Evolutionary conservation across 2,329 filamentous ascomycete genomes (phyloP), one percentile per base, ranked within the genome.

Genomic region (Cryphonectria naterciae): DNA sequence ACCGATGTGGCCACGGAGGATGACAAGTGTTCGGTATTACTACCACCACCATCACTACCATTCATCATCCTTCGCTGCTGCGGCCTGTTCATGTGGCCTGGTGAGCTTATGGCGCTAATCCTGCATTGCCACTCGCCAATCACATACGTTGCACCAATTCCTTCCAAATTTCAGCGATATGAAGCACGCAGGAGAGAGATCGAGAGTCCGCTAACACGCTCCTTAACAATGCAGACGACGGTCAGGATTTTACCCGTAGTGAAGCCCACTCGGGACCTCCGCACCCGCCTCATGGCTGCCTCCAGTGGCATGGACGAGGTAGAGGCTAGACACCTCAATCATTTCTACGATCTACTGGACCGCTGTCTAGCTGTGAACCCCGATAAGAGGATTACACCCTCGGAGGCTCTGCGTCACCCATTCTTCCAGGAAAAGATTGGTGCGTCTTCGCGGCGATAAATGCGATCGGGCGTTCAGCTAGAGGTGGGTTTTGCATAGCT

Each of bases 341-440:
- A 92, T 68, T 97, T 99, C 80, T 86, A 94, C 75, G 95, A 98
- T 80, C 83, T 99, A 65, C 83, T 99, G 70, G 95, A 97, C 78
- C 91, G 92, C 69, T 98, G 95, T 79, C 85, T 99, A 74, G 90
- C 91, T 71, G 86, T 98, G 74, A 97, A 98, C 78, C 94, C 95
- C 0, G 95, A 97, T 79, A 97, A 97, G 85, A 89, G 96, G 73
- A 93, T 96, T 77, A 95, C 93, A 63, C 93, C 96, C 0, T 85
- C 87, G 19, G 95, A 98, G 77, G 96, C 96, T 65, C 83, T 98
- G 76, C 91, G 90, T 78, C 95, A 98, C 83, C 93, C 93, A 1
- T 98, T 98, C 81, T 94, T 98, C 76, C 84, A 82, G 37, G 83
- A 85, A 35, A 81, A 80, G 78, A 77, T 79, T 5, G 72, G 61